Percentiles rank a stretch among this genome's conserved stretches.
These are phyloP conservation scores for Tulasnella sp. DNA, from an alignment of 768 basidiomycete species.

Conservation along the genomic window DNA sequence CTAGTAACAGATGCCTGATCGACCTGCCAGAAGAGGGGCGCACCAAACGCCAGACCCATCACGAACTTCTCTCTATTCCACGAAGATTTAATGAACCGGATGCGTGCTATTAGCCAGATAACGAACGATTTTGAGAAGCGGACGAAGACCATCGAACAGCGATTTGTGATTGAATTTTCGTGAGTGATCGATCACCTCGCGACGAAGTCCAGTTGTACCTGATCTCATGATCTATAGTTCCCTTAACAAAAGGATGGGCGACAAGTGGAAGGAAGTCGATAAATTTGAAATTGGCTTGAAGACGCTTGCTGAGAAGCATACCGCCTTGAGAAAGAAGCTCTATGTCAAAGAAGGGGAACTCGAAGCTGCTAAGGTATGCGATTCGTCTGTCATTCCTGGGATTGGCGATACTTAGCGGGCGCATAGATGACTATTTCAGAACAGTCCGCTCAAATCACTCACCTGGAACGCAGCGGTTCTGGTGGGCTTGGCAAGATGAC, in stretches of 20 bases:
- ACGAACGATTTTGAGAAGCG: conserved; percentile 79
- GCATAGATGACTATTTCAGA: conserved; percentile 59
- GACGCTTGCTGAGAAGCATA: conserved; percentile 66
- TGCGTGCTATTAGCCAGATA: conserved; percentile 75
- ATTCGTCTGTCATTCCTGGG: background rate
- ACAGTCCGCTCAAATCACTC: conserved; percentile 43
- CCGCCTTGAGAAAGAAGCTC: conserved; percentile 71
- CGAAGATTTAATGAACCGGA: conserved; percentile 78
- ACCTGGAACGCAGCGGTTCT: background rate
- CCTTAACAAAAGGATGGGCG: conserved; percentile 65
- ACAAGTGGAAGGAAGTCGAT: conserved; percentile 84
- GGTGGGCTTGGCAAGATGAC: conserved; percentile 33
- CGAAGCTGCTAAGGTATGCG: conserved; percentile 65
- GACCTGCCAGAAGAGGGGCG: conserved; percentile 28
- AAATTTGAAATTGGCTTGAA: conserved; percentile 82
- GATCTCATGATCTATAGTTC: conserved; percentile 4
- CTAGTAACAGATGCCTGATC: background rate
- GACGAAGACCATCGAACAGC: conserved; percentile 61
- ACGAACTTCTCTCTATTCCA: conserved; percentile 91
- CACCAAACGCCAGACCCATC: conserved; percentile 61
- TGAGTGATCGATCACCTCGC: conserved; percentile 21
- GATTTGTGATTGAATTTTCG: conserved; percentile 55
- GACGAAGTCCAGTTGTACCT: background rate
- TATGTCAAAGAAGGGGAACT: conserved; percentile 79
- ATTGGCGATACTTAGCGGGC: background rate